A percentile compares a stretch with the other conserved stretches of the same genome.
These are phyloP conservation scores for Paraphoma sp. DNA, from an alignment of 2,329 filamentous ascomycete species.

Conservation along the genomic window DNA sequence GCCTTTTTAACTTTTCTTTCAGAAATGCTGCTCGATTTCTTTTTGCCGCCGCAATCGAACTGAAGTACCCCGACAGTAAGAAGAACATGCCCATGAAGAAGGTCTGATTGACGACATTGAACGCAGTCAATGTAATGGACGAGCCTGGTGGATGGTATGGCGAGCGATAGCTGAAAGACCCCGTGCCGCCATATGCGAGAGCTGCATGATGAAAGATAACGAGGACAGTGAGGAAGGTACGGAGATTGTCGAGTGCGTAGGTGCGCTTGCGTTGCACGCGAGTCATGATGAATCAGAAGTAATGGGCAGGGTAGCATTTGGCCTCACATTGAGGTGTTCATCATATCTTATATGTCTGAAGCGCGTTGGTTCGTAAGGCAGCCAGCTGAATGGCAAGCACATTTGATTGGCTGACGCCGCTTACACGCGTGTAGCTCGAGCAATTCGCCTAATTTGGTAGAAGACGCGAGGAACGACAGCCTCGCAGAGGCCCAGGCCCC, in stretches of 20 bases:
- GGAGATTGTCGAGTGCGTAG: conserved; percentile 26
- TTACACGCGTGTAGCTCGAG: conserved; percentile 3
- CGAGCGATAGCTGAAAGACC: conserved; percentile 19
- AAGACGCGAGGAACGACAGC: neutral
- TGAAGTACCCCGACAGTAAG: conserved; percentile 28
- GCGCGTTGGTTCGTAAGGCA: no score
- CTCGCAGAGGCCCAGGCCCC: neutral
- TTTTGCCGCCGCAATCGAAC: conserved; percentile 10
- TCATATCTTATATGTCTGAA: no score
- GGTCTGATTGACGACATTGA: conserved; percentile 26
- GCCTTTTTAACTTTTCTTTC: conserved; percentile 18
- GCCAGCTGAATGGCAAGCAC: no score
- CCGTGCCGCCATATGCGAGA: conserved; percentile 25
- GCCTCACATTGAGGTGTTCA: no score
- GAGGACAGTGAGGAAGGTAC: conserved; percentile 25
- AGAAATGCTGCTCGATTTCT: conserved; percentile 3
- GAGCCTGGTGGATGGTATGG: neutral
- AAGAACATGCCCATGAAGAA: conserved; percentile 32
- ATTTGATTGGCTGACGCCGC: no score
- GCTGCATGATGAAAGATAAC: conserved; percentile 26
- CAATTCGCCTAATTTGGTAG: neutral
- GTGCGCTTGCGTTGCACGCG: neutral
- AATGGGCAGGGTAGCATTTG: no score
- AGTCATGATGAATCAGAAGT: neutral
- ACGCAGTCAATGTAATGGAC: conserved; percentile 10